Evolutionary conservation across 202 grass and related monocot genomes (phyloP), one percentile per base, ranked within the genome.

Genomic region (Dendrocalamus latiflorus): DNA sequence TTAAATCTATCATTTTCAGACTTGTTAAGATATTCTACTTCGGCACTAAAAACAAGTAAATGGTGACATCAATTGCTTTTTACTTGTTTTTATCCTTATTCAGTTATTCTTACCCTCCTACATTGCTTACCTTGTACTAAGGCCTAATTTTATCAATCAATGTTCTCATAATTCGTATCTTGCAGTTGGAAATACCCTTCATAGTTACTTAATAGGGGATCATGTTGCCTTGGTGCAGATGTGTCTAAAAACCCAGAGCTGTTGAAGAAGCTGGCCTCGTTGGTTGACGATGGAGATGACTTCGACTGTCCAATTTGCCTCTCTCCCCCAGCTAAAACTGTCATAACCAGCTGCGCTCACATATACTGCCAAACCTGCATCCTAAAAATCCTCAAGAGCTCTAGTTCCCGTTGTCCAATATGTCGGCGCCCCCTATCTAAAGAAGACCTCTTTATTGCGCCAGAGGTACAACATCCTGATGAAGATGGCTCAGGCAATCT

Each of bases 261-360:
- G 53, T 79, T 95, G 77, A 95, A 98, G 85, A 98, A 98, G 83
- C 80, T 98, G 11, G 91, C 89, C 5, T 95, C 80, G 18, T 69
- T 98, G 82, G 90, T 93, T 57, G 87, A 91, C 61, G 95, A 98
- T 63, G 92, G 95, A 87, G 95, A 98, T 59, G 95, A 98, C 77
- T 98, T 98, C 1, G 92, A 95, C 51, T 98, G 95, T 80, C 95
- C 95, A 36, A 87, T 98, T 67, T 98, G 95, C 83, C 87, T 98
- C 45, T 93, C 85, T 76, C 93, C 95, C 54, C 95, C 95, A 51
- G 68, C 70, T 20, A 95, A 87, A 91, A 91, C 89, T 53, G 68
- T 95, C 39, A 95, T 98, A 82, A 98, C 95, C n/a, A 88, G 82
- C 51, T 95, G 95, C 83, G 75, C 87, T 55, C 95, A 98, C 69